These are phyloP conservation scores for Fusarium multiceps DNA, from an alignment of 2,329 filamentous ascomycete genomes.

Conservation along the genomic window DNA sequence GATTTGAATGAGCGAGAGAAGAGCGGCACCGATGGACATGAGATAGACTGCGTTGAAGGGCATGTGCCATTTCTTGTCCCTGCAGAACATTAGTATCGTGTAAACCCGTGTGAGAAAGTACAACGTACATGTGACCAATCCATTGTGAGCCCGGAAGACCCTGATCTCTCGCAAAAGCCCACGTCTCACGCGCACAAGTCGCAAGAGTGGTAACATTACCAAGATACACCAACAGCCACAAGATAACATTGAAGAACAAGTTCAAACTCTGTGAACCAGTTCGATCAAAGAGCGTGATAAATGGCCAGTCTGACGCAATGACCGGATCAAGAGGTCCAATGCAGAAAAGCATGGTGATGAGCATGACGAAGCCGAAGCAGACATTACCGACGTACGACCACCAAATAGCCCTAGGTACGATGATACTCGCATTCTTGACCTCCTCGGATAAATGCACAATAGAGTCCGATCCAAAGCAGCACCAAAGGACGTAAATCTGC, in stretches of 20 bases:
- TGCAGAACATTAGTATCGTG: not conserved
- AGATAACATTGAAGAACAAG: constrained; percentile 21
- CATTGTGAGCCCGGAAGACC: constrained; percentile 24
- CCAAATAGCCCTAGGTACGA: constrained; percentile 17
- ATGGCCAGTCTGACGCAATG: constrained; percentile 24
- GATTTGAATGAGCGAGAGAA: constrained; percentile 20
- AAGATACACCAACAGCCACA: constrained; percentile 27
- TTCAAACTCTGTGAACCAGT: constrained; percentile 16
- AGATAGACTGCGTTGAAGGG: constrained; percentile 29
- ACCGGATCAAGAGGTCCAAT: constrained; percentile 17
- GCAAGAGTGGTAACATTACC: constrained; percentile 27
- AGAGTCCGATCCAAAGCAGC: constrained; percentile 29
- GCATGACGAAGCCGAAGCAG: constrained; percentile 26
- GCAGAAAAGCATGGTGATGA: constrained; percentile 32
- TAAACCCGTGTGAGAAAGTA: too few species aligned
- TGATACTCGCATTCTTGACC: constrained; percentile 21
- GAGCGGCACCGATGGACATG: constrained; percentile 27
- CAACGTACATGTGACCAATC: constrained; percentile 20
- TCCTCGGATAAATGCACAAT: constrained; percentile 23
- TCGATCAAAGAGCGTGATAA: constrained; percentile 16
- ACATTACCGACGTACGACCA: constrained; percentile 26
- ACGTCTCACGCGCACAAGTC: constrained; percentile 29
- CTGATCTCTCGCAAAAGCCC: constrained; percentile 20
- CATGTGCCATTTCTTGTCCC: constrained; percentile 34
- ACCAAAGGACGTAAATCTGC: constrained; percentile 29